Evolutionary conservation across 2,329 filamentous ascomycete genomes (phyloP), one percentile per base, ranked within the genome.

Genomic region (Cladorrhinum sp.): DNA sequence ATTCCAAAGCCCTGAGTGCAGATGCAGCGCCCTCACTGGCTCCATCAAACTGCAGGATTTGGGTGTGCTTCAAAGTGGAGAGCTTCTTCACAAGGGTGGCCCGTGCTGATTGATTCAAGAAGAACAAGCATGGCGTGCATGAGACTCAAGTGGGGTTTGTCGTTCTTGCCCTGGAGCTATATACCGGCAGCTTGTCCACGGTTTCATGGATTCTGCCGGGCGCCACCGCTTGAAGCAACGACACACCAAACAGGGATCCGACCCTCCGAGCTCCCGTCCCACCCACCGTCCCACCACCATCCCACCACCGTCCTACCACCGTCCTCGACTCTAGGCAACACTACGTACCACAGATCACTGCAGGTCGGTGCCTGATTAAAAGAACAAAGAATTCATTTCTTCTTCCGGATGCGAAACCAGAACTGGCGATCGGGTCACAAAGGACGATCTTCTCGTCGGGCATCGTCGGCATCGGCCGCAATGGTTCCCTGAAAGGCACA

Each of bases 211-310:
- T 58, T 54, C 33, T 58, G 57, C 57, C 49, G 30, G 30, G 42
- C 36, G 8, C 50, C 24, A 54, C 57, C 57, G 54, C 33, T 46
- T 46, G 42, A 46, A 46, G 42, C 42, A 46, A 46, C n/a, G 18
- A 46, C 16, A 7, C 3, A 7, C 2, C 8, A 8, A 46, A 21
- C n/a, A 21, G 42, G 18, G 42, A 21, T 21, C 42, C n/a, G 18
- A 21, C 42, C 42, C 42, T 46, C 42, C 42, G 18, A 46, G n/a
- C 16, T 18, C 16, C 42, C 16, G 16, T 18, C 42, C n/a, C 18
- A 20, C 42, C n/a, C 36, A 4, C 36, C 3, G 12, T 7, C 36
- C 36, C 6, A n/a, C n/a, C 7, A 16, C 7, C 36, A 42, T 8
- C 36, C 36, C 36, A 42, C 16, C 18, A 42, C 16, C 6, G 36